These are phyloP conservation scores for Euphorbia tirucalli DNA, from an alignment of 345 rosid species.

Conservation along the genomic window DNA sequence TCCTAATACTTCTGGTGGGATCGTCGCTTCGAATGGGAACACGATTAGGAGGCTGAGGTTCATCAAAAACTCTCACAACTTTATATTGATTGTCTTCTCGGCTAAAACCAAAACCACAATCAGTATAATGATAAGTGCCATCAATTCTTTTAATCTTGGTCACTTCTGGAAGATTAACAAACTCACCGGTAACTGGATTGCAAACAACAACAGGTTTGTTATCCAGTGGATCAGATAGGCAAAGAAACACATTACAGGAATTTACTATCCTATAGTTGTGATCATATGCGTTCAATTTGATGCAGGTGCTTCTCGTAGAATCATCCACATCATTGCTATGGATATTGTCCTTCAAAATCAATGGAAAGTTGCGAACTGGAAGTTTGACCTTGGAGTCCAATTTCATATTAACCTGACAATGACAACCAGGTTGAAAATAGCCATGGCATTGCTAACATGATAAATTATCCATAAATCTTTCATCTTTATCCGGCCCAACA, in stretches of 20 bases:
- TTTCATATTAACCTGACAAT: neutral
- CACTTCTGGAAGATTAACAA: constrained; percentile 16
- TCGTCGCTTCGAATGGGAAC: too few species aligned
- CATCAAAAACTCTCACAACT: constrained; percentile 7
- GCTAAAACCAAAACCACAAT: constrained; percentile 13
- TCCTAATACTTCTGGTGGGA: too few species aligned
- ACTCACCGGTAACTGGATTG: constrained; percentile 27
- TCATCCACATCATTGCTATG: too few species aligned
- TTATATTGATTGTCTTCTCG: constrained; percentile 16
- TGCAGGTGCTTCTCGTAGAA: too few species aligned
- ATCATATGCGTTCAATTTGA: too few species aligned
- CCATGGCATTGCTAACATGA: neutral
- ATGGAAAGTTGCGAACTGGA: constrained; percentile 4
- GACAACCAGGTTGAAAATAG: neutral
- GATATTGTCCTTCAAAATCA: neutral
- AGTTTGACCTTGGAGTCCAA: constrained; percentile 17
- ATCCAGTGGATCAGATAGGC: constrained; percentile 10
- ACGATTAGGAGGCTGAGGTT: neutral
- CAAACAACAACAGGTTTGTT: constrained; percentile 19
- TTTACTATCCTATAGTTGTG: constrained; percentile 5
- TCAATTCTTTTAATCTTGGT: neutral
- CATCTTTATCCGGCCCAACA: constrained; percentile 10
- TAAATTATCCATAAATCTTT: neutral
- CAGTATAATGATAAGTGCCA: too few species aligned
- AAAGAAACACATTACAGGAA: constrained; percentile 30